Percentiles rank a stretch among this genome's conserved stretches.
phyloP scores from a whole-genome alignment of 2,329 filamentous ascomycete genomes.

The Aspergillus amoenus region DNA sequence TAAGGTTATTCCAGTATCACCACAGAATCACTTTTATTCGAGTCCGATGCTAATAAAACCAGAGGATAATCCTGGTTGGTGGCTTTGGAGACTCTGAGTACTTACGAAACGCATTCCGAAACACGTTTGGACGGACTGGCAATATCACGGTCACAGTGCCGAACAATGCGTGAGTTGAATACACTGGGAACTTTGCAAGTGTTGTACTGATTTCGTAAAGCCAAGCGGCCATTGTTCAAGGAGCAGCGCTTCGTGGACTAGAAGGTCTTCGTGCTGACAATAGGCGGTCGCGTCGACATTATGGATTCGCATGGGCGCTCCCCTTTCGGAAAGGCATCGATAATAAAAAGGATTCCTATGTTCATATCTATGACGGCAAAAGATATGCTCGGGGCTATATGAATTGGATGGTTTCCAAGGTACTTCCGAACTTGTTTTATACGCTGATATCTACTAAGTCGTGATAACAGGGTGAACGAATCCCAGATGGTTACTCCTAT shows the following conservation, averaged over 20 bases:
- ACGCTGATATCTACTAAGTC: background rate
- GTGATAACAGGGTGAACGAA: background rate
- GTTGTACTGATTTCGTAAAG: background rate
- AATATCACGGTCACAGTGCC: conserved; percentile 6
- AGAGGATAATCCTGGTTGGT: conserved; percentile 10
- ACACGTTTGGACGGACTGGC: background rate
- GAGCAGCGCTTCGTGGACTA: conserved; percentile 8
- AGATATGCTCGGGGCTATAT: background rate
- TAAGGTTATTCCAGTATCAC: background rate
- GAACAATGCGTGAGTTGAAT: background rate
- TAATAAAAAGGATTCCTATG: background rate
- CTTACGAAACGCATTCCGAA: background rate
- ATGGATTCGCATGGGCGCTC: background rate
- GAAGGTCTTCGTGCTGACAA: conserved; percentile 1
- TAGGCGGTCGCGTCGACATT: conserved; percentile 7
- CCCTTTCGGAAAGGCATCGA: background rate
- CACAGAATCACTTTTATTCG: background rate
- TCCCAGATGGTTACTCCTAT: too few species aligned
- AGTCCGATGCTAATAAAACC: background rate
- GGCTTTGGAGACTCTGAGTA: conserved; percentile 11
- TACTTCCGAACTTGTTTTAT: background rate
- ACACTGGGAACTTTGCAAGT: too few species aligned
- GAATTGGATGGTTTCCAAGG: background rate
- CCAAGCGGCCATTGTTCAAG: conserved; percentile 12
- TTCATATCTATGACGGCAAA: background rate